These are phyloP conservation scores for Pseudopyricularia javanii DNA, from an alignment of 2,329 filamentous ascomycete genomes.

Conservation along the genomic window DNA sequence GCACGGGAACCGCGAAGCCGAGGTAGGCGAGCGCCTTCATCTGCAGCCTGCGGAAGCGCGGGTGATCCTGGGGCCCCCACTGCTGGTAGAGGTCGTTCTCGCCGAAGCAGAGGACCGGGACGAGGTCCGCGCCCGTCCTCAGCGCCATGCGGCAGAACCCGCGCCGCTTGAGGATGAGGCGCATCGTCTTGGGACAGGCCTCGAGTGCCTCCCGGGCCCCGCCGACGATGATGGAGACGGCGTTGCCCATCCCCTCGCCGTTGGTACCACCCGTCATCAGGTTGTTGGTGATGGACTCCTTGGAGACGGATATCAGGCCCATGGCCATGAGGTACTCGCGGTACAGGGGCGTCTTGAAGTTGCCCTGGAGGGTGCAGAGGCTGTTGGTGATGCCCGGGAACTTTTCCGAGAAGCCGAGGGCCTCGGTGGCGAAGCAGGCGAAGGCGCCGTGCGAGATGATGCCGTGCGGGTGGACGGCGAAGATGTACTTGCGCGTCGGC, in stretches of 20 bases:
- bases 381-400: slow-evolving; percentile 96
- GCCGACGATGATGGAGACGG: slow-evolving; percentile 89
- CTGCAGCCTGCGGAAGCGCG: slow-evolving; percentile 68
- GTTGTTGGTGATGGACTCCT: slow-evolving; percentile 82
- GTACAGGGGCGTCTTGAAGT: slow-evolving; percentile 89
- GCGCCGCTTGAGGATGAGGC: slow-evolving; percentile 68
- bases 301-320: slow-evolving; percentile 79
- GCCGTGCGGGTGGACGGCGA: slow-evolving; percentile 89
- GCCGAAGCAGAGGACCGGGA: slow-evolving; percentile 84
- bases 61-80: slow-evolving; percentile 63
- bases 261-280: slow-evolving; percentile 69
- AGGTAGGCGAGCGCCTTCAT: slow-evolving; percentile 72
- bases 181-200: slow-evolving; percentile 64
- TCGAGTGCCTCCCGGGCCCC: slow-evolving; percentile 88
- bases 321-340: slow-evolving; percentile 86
- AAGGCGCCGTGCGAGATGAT: slow-evolving; percentile 97
- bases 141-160: slow-evolving; percentile 93
- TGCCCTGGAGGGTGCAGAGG: slow-evolving; percentile 84
- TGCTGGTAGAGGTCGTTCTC: slow-evolving; percentile 97
- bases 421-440: slow-evolving; percentile 81
- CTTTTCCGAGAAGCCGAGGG: slow-evolving; percentile 71
- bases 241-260: slow-evolving; percentile 78
- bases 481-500: slow-evolving; percentile 82
- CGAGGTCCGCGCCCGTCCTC: slow-evolving; percentile 81
- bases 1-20: slow-evolving; percentile 85